Conservation (phyloP, 2,329 filamentous ascomycete species). For the Stachybotrys echinatus region DNA sequence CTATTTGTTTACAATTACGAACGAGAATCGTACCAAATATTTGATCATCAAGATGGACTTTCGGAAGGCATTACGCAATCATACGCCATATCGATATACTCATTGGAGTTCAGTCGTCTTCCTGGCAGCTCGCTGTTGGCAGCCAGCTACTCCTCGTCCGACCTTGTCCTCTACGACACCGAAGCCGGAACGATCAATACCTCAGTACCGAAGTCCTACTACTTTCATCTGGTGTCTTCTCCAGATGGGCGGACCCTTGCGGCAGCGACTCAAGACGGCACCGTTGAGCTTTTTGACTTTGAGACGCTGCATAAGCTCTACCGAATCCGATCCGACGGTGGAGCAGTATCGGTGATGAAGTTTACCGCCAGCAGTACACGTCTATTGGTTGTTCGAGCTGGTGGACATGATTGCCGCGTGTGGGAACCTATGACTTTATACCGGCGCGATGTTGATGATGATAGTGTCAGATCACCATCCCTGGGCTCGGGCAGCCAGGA, state of each 20-base stretch:
- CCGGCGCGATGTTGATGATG: neutral
- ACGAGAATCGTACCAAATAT: neutral
- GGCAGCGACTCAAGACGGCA: neutral
- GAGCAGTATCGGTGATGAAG: neutral
- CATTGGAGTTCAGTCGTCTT: neutral
- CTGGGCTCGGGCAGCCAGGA: neutral
- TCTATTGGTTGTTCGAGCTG: neutral
- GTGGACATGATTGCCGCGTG: neutral
- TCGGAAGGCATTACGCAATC: neutral
- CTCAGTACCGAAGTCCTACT: neutral
- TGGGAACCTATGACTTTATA: neutral
- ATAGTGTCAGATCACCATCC: neutral
- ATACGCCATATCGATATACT: neutral
- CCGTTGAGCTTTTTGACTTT: neutral
- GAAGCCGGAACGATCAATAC: neutral
- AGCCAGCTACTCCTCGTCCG: neutral
- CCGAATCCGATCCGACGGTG: neutral
- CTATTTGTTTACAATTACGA: constrained; percentile 1
- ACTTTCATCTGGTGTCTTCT: neutral
- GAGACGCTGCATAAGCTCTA: constrained; percentile 1
- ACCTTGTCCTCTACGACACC: neutral
- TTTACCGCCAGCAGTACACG: neutral
- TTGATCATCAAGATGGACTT: constrained; percentile 1
- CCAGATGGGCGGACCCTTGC: neutral
- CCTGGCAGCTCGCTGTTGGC: neutral